Percentiles rank a stretch among this genome's conserved stretches.
phyloP scores from a whole-genome alignment of 306 rosid genomes.

The Echinosophora koreensis region DNA sequence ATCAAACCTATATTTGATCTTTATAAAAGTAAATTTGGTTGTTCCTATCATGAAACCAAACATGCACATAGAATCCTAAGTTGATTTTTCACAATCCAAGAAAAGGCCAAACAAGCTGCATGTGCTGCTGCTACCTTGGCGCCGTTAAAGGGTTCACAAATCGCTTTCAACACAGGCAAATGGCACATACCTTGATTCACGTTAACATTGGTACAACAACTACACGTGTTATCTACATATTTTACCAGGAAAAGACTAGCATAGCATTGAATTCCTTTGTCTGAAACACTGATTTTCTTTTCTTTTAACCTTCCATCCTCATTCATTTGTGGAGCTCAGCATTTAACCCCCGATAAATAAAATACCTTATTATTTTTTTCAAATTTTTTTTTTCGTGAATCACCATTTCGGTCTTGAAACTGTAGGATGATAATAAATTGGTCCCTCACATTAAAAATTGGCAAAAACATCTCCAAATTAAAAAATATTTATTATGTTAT shows the following conservation, averaged over 20 bases:
- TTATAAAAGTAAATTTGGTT: no score
- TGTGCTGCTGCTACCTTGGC: constrained; percentile 69
- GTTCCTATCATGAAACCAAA: no score
- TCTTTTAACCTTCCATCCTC: background rate
- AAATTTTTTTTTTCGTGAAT: no score
- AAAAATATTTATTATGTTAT: no score
- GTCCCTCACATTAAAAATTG: no score
- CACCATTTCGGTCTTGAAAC: no score
- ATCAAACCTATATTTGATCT: no score
- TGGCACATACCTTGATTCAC: constrained; percentile 43
- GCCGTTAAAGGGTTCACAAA: constrained; percentile 47
- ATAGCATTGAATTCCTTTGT: constrained; percentile 32
- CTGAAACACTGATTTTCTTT: background rate
- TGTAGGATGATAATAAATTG: no score
- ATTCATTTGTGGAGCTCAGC: background rate
- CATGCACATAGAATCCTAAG: constrained; percentile 57
- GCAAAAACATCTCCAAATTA: no score
- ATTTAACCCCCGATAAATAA: background rate
- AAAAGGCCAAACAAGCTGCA: constrained; percentile 61
- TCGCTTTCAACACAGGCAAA: constrained; percentile 57
- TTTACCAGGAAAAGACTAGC: constrained; percentile 40
- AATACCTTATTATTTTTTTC: background rate
- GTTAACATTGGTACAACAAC: constrained; percentile 12
- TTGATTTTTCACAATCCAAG: constrained; percentile 51
- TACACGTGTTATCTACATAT: constrained; percentile 4